Conservation (phyloP, 176 grass and related monocot species). For the Musa troglodytarum region DNA sequence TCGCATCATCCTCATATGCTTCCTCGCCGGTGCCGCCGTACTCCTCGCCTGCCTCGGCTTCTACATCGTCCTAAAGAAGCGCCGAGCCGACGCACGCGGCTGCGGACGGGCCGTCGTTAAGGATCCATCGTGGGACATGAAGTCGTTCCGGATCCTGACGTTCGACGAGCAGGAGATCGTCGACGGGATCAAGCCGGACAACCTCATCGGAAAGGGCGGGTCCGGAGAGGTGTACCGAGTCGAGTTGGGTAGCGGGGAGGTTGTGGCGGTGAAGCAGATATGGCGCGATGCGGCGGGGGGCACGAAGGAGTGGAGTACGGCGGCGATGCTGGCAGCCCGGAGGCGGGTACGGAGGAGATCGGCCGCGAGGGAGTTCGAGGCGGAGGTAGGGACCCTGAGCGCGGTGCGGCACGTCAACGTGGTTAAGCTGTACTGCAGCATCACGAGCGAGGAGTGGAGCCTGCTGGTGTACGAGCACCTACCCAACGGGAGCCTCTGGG, state of each 20-base stretch:
- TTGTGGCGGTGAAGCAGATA: slow-evolving; percentile 71
- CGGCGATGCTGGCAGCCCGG: background rate
- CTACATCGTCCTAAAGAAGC: slow-evolving; percentile 4
- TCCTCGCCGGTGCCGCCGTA: background rate
- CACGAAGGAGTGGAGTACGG: slow-evolving; percentile 3
- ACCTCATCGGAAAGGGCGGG: slow-evolving; percentile 59
- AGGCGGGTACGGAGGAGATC: background rate
- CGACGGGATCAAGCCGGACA: slow-evolving; percentile 43
- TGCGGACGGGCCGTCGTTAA: background rate
- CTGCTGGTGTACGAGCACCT: slow-evolving; percentile 93
- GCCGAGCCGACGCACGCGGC: background rate
- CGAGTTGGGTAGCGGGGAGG: slow-evolving; percentile 39
- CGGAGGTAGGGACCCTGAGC: slow-evolving; percentile 64
- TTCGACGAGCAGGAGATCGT: slow-evolving; percentile 68
- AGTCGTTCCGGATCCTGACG: slow-evolving; percentile 72
- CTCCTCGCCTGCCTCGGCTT: slow-evolving; percentile 1
- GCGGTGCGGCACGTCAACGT: slow-evolving; percentile 72
- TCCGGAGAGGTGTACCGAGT: slow-evolving; percentile 69
- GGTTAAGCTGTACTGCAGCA: slow-evolving; percentile 85
- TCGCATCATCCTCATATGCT: background rate
- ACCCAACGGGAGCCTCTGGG: slow-evolving; percentile 67
- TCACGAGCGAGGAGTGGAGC: slow-evolving; percentile 58
- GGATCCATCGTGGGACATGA: slow-evolving; percentile 53
- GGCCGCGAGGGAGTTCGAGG: slow-evolving; percentile 46
- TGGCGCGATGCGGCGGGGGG: slow-evolving; percentile 41